Base-by-base conservation (phyloP, 768 basidiomycete genomes). In the Mycena metata region DNA sequence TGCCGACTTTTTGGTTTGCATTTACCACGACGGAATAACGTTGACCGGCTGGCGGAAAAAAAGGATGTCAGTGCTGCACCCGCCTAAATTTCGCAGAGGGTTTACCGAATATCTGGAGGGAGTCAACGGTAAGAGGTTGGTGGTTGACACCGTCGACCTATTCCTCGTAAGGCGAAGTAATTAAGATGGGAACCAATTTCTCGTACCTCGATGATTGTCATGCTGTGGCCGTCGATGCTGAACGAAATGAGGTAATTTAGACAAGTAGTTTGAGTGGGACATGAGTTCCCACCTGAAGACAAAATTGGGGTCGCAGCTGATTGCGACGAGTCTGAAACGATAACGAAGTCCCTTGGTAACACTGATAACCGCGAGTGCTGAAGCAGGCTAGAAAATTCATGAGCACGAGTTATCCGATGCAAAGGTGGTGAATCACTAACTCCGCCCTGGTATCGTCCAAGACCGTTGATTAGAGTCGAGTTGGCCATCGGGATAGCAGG, bases 291-390 rank as follows among this genome's bases (percentile, higher is more conserved):
- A 55, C 1, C 82, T 76, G 71, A 88, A 86, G 4, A 57, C 47
- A 66, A 77, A 88, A 65, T 82, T 79, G 0, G 84, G 80, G 69
- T 84, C 81, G 67, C 86, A 87, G 8, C 83, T 79, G 33, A 85
- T 83, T 30, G 77, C 78, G 1, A 87, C 77, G 30, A 88, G 71
- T 35, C 87, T 84, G 77, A 87, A 80, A n/a, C 86, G 83, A 68
- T 87, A 86, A 7, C 82, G 78, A 30, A 76, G 75, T 24, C 80
- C 78, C 11, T 74, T 59, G 11, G 75, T 51, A 35, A 86, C 83
- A n/a, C 73, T 79, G 30, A 85, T 72, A 2, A 84, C 79, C 0
- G 84, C 70, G 15, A 86, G 78, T 0, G 77, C 74, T 8, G 79
- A 73, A 2, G 70, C 51, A 15, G 84, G 79, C 64, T 71, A 56